Percentiles rank a stretch among this genome's conserved stretches.
These are phyloP conservation scores for Diophrys appendiculata DNA, from an alignment of 73 alveolate species.

Conservation along the genomic window DNA sequence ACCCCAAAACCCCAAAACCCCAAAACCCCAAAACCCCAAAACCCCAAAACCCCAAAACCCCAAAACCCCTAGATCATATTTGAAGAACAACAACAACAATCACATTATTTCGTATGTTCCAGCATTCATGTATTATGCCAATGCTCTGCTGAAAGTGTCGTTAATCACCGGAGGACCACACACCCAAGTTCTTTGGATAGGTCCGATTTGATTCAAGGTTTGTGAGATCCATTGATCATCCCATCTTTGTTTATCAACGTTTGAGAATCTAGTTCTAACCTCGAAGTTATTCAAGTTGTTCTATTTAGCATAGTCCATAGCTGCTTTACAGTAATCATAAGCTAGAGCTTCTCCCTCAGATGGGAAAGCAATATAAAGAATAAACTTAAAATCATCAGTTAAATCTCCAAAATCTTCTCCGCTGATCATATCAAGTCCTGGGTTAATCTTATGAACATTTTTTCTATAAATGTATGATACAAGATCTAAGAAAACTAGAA, in stretches of 20 bases:
- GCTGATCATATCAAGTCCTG: conserved; percentile 6
- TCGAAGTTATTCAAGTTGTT: conserved; percentile 22
- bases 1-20: too few relatives aligned
- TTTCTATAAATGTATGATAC: conserved; percentile 41
- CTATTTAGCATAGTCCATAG: neutral
- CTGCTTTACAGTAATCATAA: neutral
- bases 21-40: too few relatives aligned
- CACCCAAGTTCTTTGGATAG: conserved; percentile 6
- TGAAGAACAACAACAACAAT: neutral
- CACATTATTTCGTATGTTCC: neutral
- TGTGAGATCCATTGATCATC: neutral
- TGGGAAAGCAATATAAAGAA: conserved; percentile 31
- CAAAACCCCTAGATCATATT: too few relatives aligned
- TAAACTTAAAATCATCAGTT: conserved; percentile 15
- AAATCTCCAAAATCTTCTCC: conserved; percentile 25
- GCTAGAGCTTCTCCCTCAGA: conserved; percentile 18
- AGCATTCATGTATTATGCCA: neutral
- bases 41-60: too few relatives aligned
- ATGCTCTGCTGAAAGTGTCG: conserved; percentile 2
- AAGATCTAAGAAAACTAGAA: conserved; percentile 35
- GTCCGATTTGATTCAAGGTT: neutral
- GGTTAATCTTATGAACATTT: neutral
- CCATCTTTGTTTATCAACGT: neutral
- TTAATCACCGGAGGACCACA: conserved; percentile 11
- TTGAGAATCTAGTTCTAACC: neutral